These are phyloP conservation scores for Trypanosoma avium DNA, from an alignment of 208 protist genomes.

Conservation along the genomic window DNA sequence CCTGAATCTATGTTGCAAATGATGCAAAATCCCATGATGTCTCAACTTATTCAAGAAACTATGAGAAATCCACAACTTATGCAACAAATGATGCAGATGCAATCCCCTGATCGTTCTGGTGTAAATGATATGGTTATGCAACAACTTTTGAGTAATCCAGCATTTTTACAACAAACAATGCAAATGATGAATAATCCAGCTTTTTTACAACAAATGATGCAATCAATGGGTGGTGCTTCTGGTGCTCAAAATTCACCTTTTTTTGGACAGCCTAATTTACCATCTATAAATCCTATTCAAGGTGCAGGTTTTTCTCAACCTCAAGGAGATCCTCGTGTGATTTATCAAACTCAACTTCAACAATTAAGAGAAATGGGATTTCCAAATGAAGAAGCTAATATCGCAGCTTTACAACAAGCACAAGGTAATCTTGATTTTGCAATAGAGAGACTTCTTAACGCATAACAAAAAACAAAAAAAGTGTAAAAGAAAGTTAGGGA, in stretches of 20 bases:
- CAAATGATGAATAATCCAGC: constrained; percentile 63
- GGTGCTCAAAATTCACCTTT: constrained; percentile 9
- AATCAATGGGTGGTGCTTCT: constrained; percentile 19
- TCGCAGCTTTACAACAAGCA: constrained; percentile 85
- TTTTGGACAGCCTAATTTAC: constrained; percentile 22
- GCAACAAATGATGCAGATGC: constrained; percentile 58
- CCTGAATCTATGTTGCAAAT: constrained; percentile 37
- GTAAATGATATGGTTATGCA: constrained; percentile 27
- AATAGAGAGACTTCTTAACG: constrained; percentile 83
- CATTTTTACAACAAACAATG: constrained; percentile 44
- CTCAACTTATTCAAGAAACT: constrained; percentile 55
- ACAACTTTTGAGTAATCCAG: constrained; percentile 28
- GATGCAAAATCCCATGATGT: constrained; percentile 69
- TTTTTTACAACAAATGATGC: constrained; percentile 38
- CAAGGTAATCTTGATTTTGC: constrained; percentile 89
- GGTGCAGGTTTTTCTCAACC: constrained; percentile 25
- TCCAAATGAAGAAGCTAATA: constrained; percentile 91
- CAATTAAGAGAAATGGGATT: constrained; percentile 92
- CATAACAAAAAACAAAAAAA: constrained; percentile 22
- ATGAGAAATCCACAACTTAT: constrained; percentile 69
- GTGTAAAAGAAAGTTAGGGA: neutral
- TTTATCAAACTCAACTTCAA: constrained; percentile 88
- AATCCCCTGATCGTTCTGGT: constrained; percentile 25
- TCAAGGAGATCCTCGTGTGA: constrained; percentile 69
- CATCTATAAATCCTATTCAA: neutral